phyloP scores from a whole-genome alignment of 352 stramenopile species.

The Globisporangium paddicum region DNA sequence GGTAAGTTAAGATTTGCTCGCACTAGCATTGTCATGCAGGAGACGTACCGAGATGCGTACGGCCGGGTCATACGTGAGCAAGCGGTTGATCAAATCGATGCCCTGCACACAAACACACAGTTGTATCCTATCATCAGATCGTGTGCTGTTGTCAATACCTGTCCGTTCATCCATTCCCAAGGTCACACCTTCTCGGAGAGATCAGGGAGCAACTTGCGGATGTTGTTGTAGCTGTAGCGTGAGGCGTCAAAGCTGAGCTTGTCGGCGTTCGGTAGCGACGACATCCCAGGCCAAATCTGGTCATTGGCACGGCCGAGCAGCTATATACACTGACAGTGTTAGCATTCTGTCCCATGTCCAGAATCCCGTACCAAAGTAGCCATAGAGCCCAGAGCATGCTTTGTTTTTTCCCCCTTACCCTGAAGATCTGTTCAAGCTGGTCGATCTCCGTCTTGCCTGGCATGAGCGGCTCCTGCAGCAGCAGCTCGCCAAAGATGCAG shows the following conservation, averaged over 20 bases:
- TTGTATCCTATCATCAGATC: too few species aligned
- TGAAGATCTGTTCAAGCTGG: conserved; percentile 72
- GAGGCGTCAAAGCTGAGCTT: conserved; percentile 33
- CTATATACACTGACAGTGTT: conserved; percentile 7
- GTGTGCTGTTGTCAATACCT: neutral
- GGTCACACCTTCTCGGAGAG: conserved; percentile 27
- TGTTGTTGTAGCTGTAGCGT: conserved; percentile 32
- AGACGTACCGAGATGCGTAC: conserved; percentile 41
- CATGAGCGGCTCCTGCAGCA: conserved; percentile 54
- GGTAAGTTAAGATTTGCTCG: neutral
- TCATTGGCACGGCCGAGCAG: conserved; percentile 60
- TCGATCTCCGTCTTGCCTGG: conserved; percentile 58
- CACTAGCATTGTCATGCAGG: neutral
- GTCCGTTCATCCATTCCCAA: neutral
- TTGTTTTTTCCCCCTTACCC: too few species aligned
- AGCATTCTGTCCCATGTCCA: neutral
- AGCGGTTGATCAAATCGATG: conserved; percentile 37
- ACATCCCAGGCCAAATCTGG: conserved; percentile 53
- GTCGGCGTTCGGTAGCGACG: conserved; percentile 30
- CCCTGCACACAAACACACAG: conserved; percentile 21
- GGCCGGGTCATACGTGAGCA: conserved; percentile 51
- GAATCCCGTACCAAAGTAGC: neutral
- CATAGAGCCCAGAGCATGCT: neutral
- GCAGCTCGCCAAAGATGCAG: conserved; percentile 58
- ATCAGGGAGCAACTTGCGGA: conserved; percentile 30